Evolutionary conservation across 805 yeast genomes (phyloP), one percentile per base, ranked within the genome.

Genomic region (Saturnispora sanitii): DNA sequence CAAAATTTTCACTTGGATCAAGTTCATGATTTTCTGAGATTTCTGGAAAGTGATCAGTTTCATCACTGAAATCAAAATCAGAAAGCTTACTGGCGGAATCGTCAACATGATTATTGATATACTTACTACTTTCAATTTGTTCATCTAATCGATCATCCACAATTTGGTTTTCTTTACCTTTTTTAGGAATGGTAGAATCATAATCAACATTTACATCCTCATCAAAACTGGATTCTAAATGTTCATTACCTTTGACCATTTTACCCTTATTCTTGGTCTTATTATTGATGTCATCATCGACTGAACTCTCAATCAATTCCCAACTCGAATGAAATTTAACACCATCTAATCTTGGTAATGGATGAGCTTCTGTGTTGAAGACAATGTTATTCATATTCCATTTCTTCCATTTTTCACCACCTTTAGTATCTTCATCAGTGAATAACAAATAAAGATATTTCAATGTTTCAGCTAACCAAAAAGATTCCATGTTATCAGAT

Each of bases 301-400:
- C n/a, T n/a, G n/a, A n/a, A n/a, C n/a, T n/a, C n/a, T n/a, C 19
- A 15, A 34, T 42, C 46, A 79, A 68, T 30, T 53, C 51, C 84
- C 85, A 80, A 1, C 82, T 83, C 3, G 86, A 79, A 35, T 64
- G 65, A 53, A 79, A 75, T 41, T 56, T 49, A 20, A 61, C 65
- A 65, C 69, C 60, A 20, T 70, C 71, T 44, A 85, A 73, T 30
- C 65, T 69, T n/a, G 96, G 96, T 61, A 87, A 75, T 28, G 95
- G 92, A 57, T 87, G 96, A 0, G 94, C 96, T 56, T 87, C 96
- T 2, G 96, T 86, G 62, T 85, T 88, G 67, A 84, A 85, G 5
- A 88, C 86, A 40, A 78, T 71, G 43, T 77, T 62, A 35, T 73
- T 74, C 49, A 87, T 64, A 23, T 88, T 86, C 47, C 82, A 61